Percentiles rank a stretch among this genome's conserved stretches.
Conservation (phyloP, 257 asterid species). For the Primulina eburnea region DNA sequence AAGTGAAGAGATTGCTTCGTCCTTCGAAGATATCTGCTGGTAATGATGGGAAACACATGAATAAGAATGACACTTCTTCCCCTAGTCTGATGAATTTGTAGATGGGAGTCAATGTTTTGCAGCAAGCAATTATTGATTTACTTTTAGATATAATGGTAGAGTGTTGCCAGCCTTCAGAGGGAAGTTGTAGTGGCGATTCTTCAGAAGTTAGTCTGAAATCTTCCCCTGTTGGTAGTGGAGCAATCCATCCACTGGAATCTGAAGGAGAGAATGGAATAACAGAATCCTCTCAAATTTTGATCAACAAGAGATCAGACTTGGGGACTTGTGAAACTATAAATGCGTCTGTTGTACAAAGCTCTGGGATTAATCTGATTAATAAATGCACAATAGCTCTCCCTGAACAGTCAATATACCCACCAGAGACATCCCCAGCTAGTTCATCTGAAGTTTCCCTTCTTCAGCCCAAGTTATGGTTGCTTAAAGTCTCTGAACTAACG, state of each 20-base stretch:
- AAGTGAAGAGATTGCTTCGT: constrained; percentile 93
- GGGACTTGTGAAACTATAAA: constrained; percentile 44
- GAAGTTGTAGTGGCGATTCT: constrained; percentile 56
- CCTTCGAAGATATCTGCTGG: constrained; percentile 86
- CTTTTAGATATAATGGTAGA: constrained; percentile 97
- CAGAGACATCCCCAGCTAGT: constrained; percentile 76
- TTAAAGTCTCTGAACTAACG: constrained; percentile 22
- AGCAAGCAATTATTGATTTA: constrained; percentile 95
- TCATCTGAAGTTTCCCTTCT: constrained; percentile 59
- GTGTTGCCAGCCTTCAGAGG: constrained; percentile 97
- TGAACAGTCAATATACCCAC: constrained; percentile 62
- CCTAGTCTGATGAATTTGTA: constrained; percentile 98
- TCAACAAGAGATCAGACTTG: constrained; percentile 61
- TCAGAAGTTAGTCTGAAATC: constrained; percentile 64
- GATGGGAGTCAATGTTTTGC: constrained; percentile 99
- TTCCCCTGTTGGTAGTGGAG: constrained; percentile 58
- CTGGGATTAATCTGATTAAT: constrained; percentile 43
- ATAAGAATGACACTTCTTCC: constrained; percentile 71
- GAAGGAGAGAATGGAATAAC: constrained; percentile 55
- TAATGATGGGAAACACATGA: constrained; percentile 62
- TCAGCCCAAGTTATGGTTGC: constrained; percentile 67
- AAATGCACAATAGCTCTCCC: constrained; percentile 37
- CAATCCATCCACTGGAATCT: constrained; percentile 62
- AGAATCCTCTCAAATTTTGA: constrained; percentile 48
- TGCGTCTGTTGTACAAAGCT: constrained; percentile 74